Evolutionary conservation across 345 rosid genomes (phyloP), one percentile per base, ranked within the genome.

Genomic region (Syzygium grande): DNA sequence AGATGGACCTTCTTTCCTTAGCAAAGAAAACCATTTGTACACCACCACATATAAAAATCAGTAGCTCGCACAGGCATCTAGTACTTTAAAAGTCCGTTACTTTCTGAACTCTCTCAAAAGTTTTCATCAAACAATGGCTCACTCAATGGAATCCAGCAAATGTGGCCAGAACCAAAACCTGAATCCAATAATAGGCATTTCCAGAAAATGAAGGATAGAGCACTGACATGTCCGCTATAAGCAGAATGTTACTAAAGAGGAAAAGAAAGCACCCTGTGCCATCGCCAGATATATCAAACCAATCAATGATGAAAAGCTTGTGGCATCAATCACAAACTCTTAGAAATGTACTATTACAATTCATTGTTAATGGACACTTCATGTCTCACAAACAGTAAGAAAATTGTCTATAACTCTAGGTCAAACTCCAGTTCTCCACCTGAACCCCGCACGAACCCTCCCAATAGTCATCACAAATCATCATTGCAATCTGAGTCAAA

Each of bases 401-500:
- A 61, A 61, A 58, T 55, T 85, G 83, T 61, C 83, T 84, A 87
- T 22, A 84, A 27, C 86, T 65, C 63, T 78, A 12, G 80, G n/a
- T 85, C 54, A 43, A 43, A 84, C 89, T 92, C 92, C 90, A 90
- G 90, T 88, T 91, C 88, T 84, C 90, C 95, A 94, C 95, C 97
- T 93, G 91, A 90, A 89, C 93, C 91, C 88, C 87, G 91, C 89
- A 87, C 51, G 91, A 93, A 90, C 91, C 91, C 91, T 91, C 91
- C 61, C 90, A 84, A 94, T 86, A 93, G 91, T 92, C 97, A 97
- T 96, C 97, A 97, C 95, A 95, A 98, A 95, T 94, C 98, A 93
- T 97, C 99, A 93, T 93, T 95, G 98, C 98, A 96, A 96, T 94
- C 98, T 95, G 99, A 93, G 93, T 90, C 93, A 93, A 86, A 95